A percentile compares a stretch with the other conserved stretches of the same genome.
phyloP scores from a whole-genome alignment of 805 yeast species.

The Candida saitoana region DNA sequence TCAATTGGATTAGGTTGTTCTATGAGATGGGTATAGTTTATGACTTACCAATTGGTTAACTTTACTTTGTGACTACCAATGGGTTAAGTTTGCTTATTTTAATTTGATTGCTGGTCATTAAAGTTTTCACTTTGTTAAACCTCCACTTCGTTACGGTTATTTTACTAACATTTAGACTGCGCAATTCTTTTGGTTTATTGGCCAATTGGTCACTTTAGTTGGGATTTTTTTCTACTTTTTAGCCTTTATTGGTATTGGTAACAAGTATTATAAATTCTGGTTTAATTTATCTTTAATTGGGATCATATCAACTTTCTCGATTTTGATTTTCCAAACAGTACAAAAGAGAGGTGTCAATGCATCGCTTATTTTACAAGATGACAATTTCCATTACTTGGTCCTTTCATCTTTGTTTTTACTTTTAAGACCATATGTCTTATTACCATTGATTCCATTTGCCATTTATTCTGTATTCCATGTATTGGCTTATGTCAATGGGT shows the following conservation, averaged over 20 bases:
- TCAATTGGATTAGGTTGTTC: too few species aligned
- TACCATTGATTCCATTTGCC: slow-evolving; percentile 69
- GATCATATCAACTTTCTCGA: slow-evolving; percentile 68
- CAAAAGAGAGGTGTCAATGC: slow-evolving; percentile 26
- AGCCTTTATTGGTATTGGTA: slow-evolving; percentile 29
- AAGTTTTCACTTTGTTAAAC: too few species aligned
- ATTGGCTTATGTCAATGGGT: slow-evolving; percentile 62
- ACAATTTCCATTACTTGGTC: slow-evolving; percentile 70
- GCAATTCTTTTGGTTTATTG: slow-evolving; percentile 75
- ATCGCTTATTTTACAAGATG: slow-evolving; percentile 39
- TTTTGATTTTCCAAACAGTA: slow-evolving; percentile 60
- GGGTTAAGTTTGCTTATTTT: too few species aligned
- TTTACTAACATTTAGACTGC: slow-evolving; percentile 32
- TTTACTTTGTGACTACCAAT: too few species aligned
- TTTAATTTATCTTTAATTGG: slow-evolving; percentile 62
- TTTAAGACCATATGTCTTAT: slow-evolving; percentile 53
- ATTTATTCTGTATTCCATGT: slow-evolving; percentile 81
- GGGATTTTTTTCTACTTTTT: slow-evolving; percentile 28
- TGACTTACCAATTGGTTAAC: too few species aligned
- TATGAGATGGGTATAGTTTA: too few species aligned
- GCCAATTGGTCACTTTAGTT: slow-evolving; percentile 34
- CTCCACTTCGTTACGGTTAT: too few species aligned
- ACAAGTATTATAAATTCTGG: slow-evolving; percentile 28
- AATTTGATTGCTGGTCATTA: too few species aligned
- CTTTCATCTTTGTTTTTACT: slow-evolving; percentile 45